Percentiles rank a stretch among this genome's conserved stretches.
These are phyloP conservation scores for Chaetomium olivaceum DNA, from an alignment of 2,329 filamentous ascomycete species.

Conservation along the genomic window DNA sequence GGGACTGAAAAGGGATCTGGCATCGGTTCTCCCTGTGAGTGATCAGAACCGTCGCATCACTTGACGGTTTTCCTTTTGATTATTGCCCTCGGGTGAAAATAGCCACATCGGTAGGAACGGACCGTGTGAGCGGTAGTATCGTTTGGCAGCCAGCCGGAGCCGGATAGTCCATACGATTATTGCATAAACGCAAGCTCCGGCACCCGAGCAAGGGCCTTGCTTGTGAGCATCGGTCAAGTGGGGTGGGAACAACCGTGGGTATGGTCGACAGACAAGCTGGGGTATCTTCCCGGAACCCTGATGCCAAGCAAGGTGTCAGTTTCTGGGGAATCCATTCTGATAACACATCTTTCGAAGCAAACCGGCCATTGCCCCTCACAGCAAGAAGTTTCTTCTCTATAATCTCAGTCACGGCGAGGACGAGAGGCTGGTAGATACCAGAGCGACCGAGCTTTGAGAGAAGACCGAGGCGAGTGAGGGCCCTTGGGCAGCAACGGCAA, in stretches of 20 bases:
- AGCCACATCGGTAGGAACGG: conserved; percentile 45
- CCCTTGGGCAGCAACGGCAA: conserved; percentile 8
- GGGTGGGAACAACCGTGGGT: conserved; percentile 23
- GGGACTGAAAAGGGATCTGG: conserved; percentile 27
- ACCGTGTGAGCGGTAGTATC: conserved; percentile 42
- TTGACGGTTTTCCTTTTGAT: conserved; percentile 37
- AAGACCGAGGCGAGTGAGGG: neutral
- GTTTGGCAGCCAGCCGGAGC: conserved; percentile 24
- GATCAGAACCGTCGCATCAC: conserved; percentile 34
- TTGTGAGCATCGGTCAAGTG: conserved; percentile 24
- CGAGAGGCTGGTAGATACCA: neutral
- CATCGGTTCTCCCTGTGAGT: conserved; percentile 26
- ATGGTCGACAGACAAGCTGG: conserved; percentile 18
- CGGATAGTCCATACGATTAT: conserved; percentile 25
- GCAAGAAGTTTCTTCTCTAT: too few species aligned
- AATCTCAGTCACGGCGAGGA: neutral
- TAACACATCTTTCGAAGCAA: neutral
- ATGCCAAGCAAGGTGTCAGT: conserved; percentile 17
- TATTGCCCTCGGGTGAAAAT: conserved; percentile 38
- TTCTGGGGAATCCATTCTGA: conserved; percentile 1
- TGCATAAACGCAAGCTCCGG: conserved; percentile 26
- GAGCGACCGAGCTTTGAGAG: neutral
- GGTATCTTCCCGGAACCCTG: conserved; percentile 17
- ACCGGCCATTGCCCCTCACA: neutral
- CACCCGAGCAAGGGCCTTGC: conserved; percentile 20